Evolutionary conservation across 371 early-diverging fungal genomes (phyloP), one percentile per base, ranked within the genome.

Genomic region (Mortierella polycephala): DNA sequence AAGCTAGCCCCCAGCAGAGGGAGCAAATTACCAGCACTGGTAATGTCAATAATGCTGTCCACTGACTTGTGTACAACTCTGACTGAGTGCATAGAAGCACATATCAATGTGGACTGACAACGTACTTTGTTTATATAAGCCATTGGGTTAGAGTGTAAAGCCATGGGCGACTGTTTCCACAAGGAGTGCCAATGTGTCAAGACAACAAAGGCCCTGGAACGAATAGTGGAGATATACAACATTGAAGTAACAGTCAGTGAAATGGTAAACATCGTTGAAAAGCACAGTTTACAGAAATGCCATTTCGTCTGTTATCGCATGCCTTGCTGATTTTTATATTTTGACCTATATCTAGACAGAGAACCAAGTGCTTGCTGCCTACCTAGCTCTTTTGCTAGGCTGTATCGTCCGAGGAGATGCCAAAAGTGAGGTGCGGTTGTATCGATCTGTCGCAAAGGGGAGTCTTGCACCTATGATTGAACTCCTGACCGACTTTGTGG

Each of bases 381-480:
- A 79, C 46, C 41, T 79, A 52, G 80, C 70, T 56, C 46, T 79
- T 16, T 41, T 79, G n/a, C 62, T 79, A n/a, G 69, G 73, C n/a
- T 66, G 66, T 42, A 54, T 66, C 7, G 67, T 69, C 2, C 73
- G 44, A 30, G 80, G 69, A 20, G 59, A 57, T 50, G n/a, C 57
- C 5, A 64, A 67, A 16, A 45, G 59, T n/a, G 77, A 67, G 52
- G 45, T 46, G 11, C 63, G 77, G 6, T 46, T 76, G 20, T 64
- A 64, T 41, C 6, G 16, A n/a, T 42, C 62, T 39, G 52, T 71
- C 21, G 16, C 53, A 5, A 68, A 68, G 12, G 55, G 57, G 42
- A 67, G 59, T 41, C 58, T 76, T 20, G 58, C 46, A 23, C 68
- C 77, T 4, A 76, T 76, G 71, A 49, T 76, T 8, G 71, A 71